phyloP scores from a whole-genome alignment of 2,329 filamentous ascomycete species.

The Clonostachys solani region DNA sequence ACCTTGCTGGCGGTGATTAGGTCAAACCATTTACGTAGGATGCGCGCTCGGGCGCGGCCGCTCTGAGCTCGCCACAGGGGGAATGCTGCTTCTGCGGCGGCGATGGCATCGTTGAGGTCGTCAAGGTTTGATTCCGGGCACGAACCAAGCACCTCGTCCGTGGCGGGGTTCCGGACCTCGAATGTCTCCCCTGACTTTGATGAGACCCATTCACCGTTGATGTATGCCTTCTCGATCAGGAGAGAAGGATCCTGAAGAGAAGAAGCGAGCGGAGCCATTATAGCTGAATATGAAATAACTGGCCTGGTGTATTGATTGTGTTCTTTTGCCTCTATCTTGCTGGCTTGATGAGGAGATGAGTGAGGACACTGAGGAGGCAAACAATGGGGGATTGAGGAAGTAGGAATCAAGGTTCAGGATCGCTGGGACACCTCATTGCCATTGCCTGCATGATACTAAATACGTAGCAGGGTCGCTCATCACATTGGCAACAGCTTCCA shows the following conservation, averaged over 20 bases:
- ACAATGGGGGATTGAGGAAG: too few species aligned
- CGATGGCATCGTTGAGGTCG: conserved; percentile 67
- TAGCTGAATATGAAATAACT: too few species aligned
- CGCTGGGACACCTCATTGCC: too few species aligned
- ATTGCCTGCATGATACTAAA: too few species aligned
- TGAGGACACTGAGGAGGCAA: too few species aligned
- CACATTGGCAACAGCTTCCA: too few species aligned
- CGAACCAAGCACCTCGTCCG: neutral
- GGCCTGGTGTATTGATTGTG: too few species aligned
- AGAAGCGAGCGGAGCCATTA: too few species aligned
- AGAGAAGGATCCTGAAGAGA: conserved; percentile 44
- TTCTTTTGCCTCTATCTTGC: too few species aligned
- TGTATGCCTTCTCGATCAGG: conserved; percentile 55
- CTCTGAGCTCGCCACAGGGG: conserved; percentile 55
- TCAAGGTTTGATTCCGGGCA: conserved; percentile 63
- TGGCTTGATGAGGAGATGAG: too few species aligned
- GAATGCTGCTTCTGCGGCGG: conserved; percentile 56
- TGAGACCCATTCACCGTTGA: conserved; percentile 65
- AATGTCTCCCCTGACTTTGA: neutral
- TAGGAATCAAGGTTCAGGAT: too few species aligned
- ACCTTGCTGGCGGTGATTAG: conserved; percentile 62
- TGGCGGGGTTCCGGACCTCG: neutral
- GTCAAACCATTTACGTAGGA: conserved; percentile 63
- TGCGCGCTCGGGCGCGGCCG: conserved; percentile 52
- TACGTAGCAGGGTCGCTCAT: too few species aligned